Percentiles rank a stretch among this genome's conserved stretches.
phyloP scores from a whole-genome alignment of 257 asterid species.

The Petunia secreta region DNA sequence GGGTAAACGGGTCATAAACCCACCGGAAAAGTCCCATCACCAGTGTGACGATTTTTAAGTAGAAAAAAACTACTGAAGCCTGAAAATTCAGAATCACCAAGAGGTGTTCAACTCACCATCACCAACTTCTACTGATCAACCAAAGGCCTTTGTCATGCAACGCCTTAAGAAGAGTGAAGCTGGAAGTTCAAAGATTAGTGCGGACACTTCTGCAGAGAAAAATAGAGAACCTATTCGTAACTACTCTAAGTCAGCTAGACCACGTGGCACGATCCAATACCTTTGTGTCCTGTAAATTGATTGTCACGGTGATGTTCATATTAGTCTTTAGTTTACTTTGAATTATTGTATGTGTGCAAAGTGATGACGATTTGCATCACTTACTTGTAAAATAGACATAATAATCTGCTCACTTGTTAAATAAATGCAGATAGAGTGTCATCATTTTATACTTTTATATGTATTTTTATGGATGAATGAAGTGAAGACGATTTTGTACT shows the following conservation, averaged over 20 bases:
- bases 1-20: too few relatives aligned
- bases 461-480: too few relatives aligned
- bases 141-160: slow-evolving; percentile 45
- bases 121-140: slow-evolving; percentile 77
- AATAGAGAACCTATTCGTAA: slow-evolving; percentile 45
- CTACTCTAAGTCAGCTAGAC: slow-evolving; percentile 72
- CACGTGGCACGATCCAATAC: slow-evolving; percentile 7
- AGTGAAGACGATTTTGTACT: too few relatives aligned
- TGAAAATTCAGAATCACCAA: slow-evolving; percentile 49
- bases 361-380: too few relatives aligned
- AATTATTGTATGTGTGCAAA: too few relatives aligned
- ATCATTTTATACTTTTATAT: too few relatives aligned
- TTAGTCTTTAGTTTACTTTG: background rate
- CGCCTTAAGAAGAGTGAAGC: slow-evolving; percentile 40
- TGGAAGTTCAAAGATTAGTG: slow-evolving; percentile 32
- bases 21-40: too few relatives aligned
- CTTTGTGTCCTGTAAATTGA: background rate
- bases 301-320: background rate
- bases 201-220: slow-evolving; percentile 51
- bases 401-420: too few relatives aligned
- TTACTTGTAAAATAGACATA: too few relatives aligned
- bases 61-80: slow-evolving; percentile 44
- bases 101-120: slow-evolving; percentile 66
- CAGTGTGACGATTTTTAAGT: slow-evolving; percentile 27
- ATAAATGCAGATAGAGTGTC: too few relatives aligned